Percentiles rank a stretch among this genome's conserved stretches.
phyloP scores from a whole-genome alignment of 305 asterid genomes.

The Solanum hybrid region DNA sequence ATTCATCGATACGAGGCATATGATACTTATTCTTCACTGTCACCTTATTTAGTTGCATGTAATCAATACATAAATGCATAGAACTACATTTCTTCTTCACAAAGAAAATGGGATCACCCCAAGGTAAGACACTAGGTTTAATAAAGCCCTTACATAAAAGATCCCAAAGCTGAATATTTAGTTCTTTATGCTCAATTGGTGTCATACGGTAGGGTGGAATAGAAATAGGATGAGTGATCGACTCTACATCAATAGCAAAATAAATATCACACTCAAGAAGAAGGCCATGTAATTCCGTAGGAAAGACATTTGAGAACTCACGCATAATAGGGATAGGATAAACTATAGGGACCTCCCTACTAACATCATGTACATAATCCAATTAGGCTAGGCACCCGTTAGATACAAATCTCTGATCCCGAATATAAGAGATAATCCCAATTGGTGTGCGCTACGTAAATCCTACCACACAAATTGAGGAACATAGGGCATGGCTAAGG shows the following conservation, averaged over 20 bases:
- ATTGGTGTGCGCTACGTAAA: neutral
- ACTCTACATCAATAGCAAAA: neutral
- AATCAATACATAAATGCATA: neutral
- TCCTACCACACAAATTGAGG: neutral
- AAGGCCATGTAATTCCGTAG: neutral
- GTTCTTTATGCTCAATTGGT: neutral
- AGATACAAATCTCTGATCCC: neutral
- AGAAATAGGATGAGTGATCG: neutral
- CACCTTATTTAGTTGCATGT: neutral
- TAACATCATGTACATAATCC: neutral
- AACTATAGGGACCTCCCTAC: neutral
- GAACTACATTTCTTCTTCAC: neutral
- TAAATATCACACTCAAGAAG: neutral
- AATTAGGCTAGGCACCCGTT: neutral
- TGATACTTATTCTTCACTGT: neutral
- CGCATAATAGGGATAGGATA: neutral
- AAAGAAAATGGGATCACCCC: neutral
- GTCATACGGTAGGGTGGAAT: neutral
- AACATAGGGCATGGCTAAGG: neutral
- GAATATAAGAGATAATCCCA: neutral
- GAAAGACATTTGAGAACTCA: neutral
- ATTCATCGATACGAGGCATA: neutral
- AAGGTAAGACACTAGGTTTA: neutral
- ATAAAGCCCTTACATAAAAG: neutral
- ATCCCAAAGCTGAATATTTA: too few species aligned